phyloP scores from a whole-genome alignment of 1,284 basidiomycete species.

The Ustanciosporium gigantosporum region DNA sequence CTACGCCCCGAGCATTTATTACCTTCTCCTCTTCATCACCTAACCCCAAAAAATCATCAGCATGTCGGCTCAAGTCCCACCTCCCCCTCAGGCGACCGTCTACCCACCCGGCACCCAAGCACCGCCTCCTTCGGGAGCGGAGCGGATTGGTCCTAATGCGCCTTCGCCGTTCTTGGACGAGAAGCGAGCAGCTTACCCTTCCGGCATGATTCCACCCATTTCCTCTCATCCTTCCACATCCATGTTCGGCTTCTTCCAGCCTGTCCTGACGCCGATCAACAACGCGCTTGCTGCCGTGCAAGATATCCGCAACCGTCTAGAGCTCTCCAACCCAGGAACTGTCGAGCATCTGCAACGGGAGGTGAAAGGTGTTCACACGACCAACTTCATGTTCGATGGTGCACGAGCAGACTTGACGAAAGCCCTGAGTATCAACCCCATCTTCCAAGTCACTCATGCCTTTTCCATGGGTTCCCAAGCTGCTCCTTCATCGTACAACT shows the following conservation, averaged over 20 bases:
- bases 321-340: slow-evolving; percentile 56
- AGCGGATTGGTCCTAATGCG: slow-evolving; percentile 25
- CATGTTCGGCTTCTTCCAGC: slow-evolving; percentile 45
- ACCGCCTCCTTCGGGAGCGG: slow-evolving; percentile 33
- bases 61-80: slow-evolving; percentile 29
- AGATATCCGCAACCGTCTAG: slow-evolving; percentile 46
- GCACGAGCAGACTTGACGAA: slow-evolving; percentile 94
- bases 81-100: slow-evolving; percentile 31
- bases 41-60: too few relatives aligned
- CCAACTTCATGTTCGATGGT: slow-evolving; percentile 96
- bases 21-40: not conserved
- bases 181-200: slow-evolving; percentile 33
- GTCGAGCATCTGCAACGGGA: slow-evolving; percentile 56
- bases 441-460: slow-evolving; percentile 97
- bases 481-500: slow-evolving; percentile 76
- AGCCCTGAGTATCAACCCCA: slow-evolving; percentile 85
- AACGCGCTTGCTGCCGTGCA: slow-evolving; percentile 27
- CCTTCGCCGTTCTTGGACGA: slow-evolving; percentile 34
- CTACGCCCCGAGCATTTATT: too few relatives aligned
- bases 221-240: slow-evolving; percentile 33
- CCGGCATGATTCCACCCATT: slow-evolving; percentile 29
- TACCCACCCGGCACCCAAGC: slow-evolving; percentile 33
- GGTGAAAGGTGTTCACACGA: slow-evolving; percentile 75
- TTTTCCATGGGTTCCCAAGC: slow-evolving; percentile 75
- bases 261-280: slow-evolving; percentile 43